Conservation (phyloP, 1,139 yeast genomes). For the Kluyveromyces marxianus region DNA sequence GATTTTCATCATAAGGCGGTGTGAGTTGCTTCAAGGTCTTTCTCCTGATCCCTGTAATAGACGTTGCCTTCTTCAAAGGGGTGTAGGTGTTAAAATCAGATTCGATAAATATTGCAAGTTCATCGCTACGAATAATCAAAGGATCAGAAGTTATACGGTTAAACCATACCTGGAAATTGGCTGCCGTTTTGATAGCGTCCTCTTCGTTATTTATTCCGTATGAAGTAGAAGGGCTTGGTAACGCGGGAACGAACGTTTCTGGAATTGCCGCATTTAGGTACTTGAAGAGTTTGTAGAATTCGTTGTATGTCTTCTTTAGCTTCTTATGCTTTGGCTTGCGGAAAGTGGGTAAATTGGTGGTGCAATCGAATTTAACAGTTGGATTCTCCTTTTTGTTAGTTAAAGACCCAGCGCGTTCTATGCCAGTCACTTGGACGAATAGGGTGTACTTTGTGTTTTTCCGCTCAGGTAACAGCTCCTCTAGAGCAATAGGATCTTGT, state of each 20-base stretch:
- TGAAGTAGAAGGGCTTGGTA: slow-evolving; percentile 68
- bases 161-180: slow-evolving; percentile 79
- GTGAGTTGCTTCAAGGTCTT: slow-evolving; percentile 86
- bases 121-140: slow-evolving; percentile 76
- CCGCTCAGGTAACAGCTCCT: slow-evolving; percentile 21
- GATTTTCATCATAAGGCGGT: slow-evolving; percentile 83
- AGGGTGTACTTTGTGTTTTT: slow-evolving; percentile 21
- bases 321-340: slow-evolving; percentile 66
- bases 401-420: slow-evolving; percentile 33
- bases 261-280: slow-evolving; percentile 74
- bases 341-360: slow-evolving; percentile 64
- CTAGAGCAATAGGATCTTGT: not conserved
- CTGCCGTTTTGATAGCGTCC: slow-evolving; percentile 51
- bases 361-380: slow-evolving; percentile 31
- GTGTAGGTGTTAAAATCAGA: slow-evolving; percentile 73
- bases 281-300: slow-evolving; percentile 66
- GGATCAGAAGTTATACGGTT: slow-evolving; percentile 69
- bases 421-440: slow-evolving; percentile 28
- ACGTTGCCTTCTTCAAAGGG: slow-evolving; percentile 55
- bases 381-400: slow-evolving; percentile 34
- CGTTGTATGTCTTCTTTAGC: slow-evolving; percentile 73
- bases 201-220: slow-evolving; percentile 83
- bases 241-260: slow-evolving; percentile 88
- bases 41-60: slow-evolving; percentile 71
- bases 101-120: slow-evolving; percentile 79